Evolutionary conservation across 208 protist species (phyloP), one percentile per base, ranked within the genome.

Genomic region (Trypanosoma vivax): DNA sequence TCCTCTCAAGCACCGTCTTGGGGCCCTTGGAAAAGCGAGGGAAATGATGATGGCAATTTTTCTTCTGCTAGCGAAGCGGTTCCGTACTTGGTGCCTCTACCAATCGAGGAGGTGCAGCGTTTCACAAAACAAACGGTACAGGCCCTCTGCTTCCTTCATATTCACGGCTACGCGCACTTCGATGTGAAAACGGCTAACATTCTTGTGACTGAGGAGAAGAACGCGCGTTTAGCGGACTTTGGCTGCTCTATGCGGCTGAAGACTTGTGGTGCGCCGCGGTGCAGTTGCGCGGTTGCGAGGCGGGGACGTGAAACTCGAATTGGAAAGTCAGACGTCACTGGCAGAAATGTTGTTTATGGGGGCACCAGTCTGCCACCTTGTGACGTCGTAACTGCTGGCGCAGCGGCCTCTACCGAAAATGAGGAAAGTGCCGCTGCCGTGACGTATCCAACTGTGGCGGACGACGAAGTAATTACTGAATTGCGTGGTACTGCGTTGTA

Each of bases 171-270:
- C 52, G 85, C 79, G n/a, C 89, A 96, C 51, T 70, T 87, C 41
- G 90, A 96, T 68, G 73, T 96, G 27, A 96, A 96, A 60, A 89
- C 79, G 13, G 85, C 83, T 0, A 96, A 96, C 47, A 74, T 94
- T 46, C 65, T 96, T 24, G 50, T 96, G 13, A 88, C 76, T 14
- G 63, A 60, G 2, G 54, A 81, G 10, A 82, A 81, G 37, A 49
- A 76, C 19, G 77, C 86, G 25, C 91, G 96, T 25, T 72, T 97
- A 21, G 93, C 88, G 1, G 95, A 97, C 70, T 92, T 97, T 39
- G 88, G 88, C 41, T 94, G 91, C 19, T 79, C 83, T 27, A 85
- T 82, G 70, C 83, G 90, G 23, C 60, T 97, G 10, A 50, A 56
- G 23, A 49, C 62, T 35, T 59, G 52, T 27, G 58, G 9, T 10